Evolutionary conservation across 192 early-diverging fungal genomes (phyloP), one percentile per base, ranked within the genome.

Genomic region (Coemansia interrupta): DNA sequence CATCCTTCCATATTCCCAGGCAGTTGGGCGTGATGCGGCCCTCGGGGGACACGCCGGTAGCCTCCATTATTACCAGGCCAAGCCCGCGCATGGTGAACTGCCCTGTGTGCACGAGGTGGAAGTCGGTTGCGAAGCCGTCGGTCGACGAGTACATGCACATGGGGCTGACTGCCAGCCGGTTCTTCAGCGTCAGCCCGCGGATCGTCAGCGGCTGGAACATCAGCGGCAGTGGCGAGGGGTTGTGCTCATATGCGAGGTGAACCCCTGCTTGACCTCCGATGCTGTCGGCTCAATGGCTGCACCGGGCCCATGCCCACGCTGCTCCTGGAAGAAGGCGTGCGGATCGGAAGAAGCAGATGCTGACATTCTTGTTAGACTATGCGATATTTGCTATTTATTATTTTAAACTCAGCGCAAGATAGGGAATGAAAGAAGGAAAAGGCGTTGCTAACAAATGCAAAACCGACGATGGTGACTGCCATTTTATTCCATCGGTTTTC

Each of bases 1-100:
- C 88, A 72, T 92, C 89, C 12, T 85, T 81, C 89, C 90, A 95
- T 19, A 97, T 63, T 10, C 95, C 94, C 6, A 84, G 69, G 68
- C 88, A 88, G 43, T 83, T 63, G 18, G 92, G 89, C 7, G 89
- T 81, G 42, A 92, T 90, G 15, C 91, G 83, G 52, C 92, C 93
- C 49, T 90, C 80, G 20, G 89, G 84, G 0, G 68, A 51, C 6
- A 95, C 90, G 4, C 80, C 89, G 0, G 87, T 83, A 5, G 88
- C 88, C 59, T 96, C 94, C 45, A 91, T 72, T 28, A 94, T 81
- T 48, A 92, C 80, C 29, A 93, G 68, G 6, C 92, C 94, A 18
- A 83, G 84, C 28, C 93, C 94, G 36, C 85, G 79, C 51, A 89
- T 58, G 12, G 93, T 92, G 54, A 74, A 90, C 41, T 88, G 82